Evolutionary conservation across 148 eudicot genomes (phyloP), one percentile per base, ranked within the genome.

Genomic region (Fagopyrum homotropicum): DNA sequence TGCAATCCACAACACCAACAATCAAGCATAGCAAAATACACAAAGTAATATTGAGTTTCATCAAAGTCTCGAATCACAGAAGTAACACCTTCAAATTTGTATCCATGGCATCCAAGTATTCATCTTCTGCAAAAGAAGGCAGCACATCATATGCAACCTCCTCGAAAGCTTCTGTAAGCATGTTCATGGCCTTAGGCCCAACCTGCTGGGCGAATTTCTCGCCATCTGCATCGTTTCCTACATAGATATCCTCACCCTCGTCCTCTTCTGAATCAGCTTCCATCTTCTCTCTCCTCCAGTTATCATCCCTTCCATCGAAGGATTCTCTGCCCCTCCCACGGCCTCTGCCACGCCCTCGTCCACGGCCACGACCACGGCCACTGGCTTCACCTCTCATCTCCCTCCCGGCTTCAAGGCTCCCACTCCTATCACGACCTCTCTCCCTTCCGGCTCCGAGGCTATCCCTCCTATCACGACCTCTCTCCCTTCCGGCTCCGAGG

Each of bases 61-160:
- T n/a, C 2, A 44, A 45, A 45, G 47, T 66, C 47, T 35, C 47
- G 40, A 66, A 43, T 43, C 71, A 7, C 14, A 72, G 9, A 26
- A 30, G 14, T 7, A 49, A 54, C 82, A 94, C 98, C 97, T 80
- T 56, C 57, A 85, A 80, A 83, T 95, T 90, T 8, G 84, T 81
- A 60, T 90, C 83, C 55, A 80, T 55, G n/a, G 99, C 96, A 5
- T 95, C 96, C 66, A 92, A 29, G 49, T 78, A 70, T 49, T 88
- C 89, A 80, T 92, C 93, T 44, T 79, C 80, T 19, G 35, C 69
- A 4, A 81, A 90, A 75, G 88, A 85, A 82, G 98, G 98, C 75
- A 92, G 81, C 35, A 85, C 89, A 8, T 73, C 84, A 47, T 5
- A 5, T 10, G 83, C 43, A 83, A 84, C 66, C 43, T 92, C 97